Evolutionary conservation across 2,329 filamentous ascomycete species (phyloP).

Genomic region (Paecilomyces sp.): DNA sequence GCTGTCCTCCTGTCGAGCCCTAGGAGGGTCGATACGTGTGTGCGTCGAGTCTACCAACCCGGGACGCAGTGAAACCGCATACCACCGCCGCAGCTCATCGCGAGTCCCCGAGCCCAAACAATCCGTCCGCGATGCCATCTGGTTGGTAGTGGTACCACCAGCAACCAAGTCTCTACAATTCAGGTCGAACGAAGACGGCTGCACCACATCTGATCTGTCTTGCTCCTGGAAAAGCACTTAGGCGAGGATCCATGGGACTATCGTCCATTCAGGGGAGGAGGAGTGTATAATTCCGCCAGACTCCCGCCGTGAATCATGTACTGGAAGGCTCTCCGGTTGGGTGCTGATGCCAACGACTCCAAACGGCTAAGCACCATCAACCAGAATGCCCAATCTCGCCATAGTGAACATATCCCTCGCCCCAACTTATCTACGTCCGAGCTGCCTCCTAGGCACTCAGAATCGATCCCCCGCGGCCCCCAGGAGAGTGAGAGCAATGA

Average conservation of each 20-base stretch:
- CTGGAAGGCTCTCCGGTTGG: conserved; percentile 33
- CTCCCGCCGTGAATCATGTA: conserved; percentile 25
- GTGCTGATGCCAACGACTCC: conserved; percentile 24
- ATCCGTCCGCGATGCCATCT: not conserved
- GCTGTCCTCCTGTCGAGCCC: not conserved
- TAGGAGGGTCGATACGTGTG: not conserved
- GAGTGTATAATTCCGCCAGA: conserved; percentile 9
- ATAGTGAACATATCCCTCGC: conserved; percentile 31
- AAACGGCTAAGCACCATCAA: conserved; percentile 28
- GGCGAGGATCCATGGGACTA: conserved; percentile 11
- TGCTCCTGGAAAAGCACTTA: not conserved
- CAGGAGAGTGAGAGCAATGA: conserved; percentile 11
- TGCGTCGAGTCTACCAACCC: not conserved
- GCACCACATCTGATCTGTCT: not conserved
- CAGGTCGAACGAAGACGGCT: not conserved
- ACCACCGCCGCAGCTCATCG: not conserved
- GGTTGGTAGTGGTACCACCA: not conserved
- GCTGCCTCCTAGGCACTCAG: conserved; percentile 23
- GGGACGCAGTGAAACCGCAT: not conserved
- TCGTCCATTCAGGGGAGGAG: conserved; percentile 10
- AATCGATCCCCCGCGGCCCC: conserved; percentile 24
- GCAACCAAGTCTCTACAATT: not conserved
- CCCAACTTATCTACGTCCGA: conserved; percentile 20
- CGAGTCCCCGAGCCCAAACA: not conserved
- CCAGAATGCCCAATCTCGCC: conserved; percentile 20